Conservation (phyloP, 2,329 filamentous ascomycete species). For the Pyrenochaeta sp. region DNA sequence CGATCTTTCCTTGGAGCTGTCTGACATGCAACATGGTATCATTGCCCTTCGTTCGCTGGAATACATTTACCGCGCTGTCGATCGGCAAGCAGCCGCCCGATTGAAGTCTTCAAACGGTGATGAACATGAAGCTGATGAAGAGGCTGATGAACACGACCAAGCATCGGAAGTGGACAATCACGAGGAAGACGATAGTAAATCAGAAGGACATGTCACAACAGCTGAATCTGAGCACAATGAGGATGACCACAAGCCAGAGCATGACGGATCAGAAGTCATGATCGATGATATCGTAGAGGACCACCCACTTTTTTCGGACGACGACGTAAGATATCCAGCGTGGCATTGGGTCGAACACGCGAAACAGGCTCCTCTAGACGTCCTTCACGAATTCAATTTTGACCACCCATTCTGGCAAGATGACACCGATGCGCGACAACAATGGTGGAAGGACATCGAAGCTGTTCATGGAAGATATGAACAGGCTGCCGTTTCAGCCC, state of each 20-base stretch:
- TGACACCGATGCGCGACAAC: conserved; percentile 16
- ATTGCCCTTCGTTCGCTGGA: conserved; percentile 31
- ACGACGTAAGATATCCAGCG: conserved; percentile 23
- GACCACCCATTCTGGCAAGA: conserved; percentile 24
- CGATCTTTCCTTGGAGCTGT: conserved; percentile 20
- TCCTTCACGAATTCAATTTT: conserved; percentile 28
- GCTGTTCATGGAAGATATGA: conserved; percentile 14
- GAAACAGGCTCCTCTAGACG: conserved; percentile 24
- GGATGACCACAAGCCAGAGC: no score
- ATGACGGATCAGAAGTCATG: no score
- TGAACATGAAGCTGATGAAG: background rate
- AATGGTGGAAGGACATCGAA: conserved; percentile 25
- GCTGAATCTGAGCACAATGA: no score
- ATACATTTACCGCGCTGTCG: conserved; percentile 19
- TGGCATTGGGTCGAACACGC: conserved; percentile 35
- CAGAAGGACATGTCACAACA: no score
- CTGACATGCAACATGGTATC: conserved; percentile 31
- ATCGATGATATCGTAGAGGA: conserved; percentile 6
- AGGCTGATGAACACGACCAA: conserved; percentile 5
- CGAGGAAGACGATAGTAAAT: no score
- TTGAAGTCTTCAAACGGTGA: background rate
- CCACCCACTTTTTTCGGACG: conserved; percentile 6
- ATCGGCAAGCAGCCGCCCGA: conserved; percentile 3
- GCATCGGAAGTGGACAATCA: conserved; percentile 1
- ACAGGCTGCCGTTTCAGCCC: conserved; percentile 19